Base-by-base conservation (phyloP, 805 yeast genomes). In the Yamadazyma akitaensis region DNA sequence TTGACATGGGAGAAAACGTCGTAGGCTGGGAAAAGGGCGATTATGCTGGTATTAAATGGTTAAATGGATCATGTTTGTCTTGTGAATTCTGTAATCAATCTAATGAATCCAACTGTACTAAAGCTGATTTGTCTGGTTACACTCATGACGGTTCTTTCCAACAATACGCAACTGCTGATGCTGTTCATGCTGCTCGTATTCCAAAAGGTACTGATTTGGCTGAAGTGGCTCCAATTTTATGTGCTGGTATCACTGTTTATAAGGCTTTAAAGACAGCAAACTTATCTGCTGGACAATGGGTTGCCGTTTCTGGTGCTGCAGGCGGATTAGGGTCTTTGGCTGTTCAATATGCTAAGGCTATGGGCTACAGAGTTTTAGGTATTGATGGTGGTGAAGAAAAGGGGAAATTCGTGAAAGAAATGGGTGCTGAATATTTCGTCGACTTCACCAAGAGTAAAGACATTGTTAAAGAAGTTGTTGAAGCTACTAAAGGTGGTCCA, bases 291-390 rank as follows among this genome's bases (percentile, higher is more conserved):
- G 90, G 92, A 61, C 81, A 85, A 65, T 84, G 85, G 84, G 85
- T 83, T 54, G 80, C 81, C 50, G 72, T 85, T 50, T 80, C 88
- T 47, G 91, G 92, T 71, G 90, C 89, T 51, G 87, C 81, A 65
- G 91, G 91, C 65, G 91, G 92, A 61, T 76, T 85, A 65, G 92
- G 91, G 61, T 72, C 88, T 34, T 68, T 85, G 54, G 89, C 88
- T 46, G 72, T 84, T 57, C 90, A 85, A 70, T 85, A 82, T 68
- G 90, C 88, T 51, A 76, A 67, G 56, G 88, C 88, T 51, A 79
- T 84, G 85, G 92, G 91, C 59, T 73, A 72, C 67, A 63, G 76
- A 57, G 87, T 84, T 40, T 56, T 84, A 32, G 89, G 79, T 55
- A 82, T 85, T 55, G 91, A 85, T 61, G 88, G 87, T 65, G 88